Conservation (phyloP, 2,329 filamentous ascomycete species). For the Beauveria rudraprayagi region DNA sequence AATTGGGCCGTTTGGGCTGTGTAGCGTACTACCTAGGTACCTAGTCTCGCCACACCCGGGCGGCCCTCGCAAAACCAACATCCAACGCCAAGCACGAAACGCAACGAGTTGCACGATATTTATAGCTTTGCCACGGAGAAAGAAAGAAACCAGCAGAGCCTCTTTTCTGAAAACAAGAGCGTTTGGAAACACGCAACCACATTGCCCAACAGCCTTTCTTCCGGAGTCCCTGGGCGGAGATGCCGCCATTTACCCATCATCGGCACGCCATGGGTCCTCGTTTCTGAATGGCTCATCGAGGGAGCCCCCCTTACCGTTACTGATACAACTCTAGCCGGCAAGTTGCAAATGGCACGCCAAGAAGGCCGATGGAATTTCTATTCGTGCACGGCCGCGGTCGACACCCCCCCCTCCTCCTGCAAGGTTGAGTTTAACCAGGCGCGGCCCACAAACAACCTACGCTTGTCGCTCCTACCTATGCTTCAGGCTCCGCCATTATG, state of each 20-base stretch:
- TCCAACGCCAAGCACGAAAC: constrained; percentile 10
- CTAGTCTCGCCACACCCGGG: not conserved
- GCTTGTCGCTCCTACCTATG: not conserved
- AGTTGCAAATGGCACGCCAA: not conserved
- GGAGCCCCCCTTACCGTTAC: not conserved
- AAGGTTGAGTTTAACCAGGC: not conserved
- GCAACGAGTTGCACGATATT: constrained; percentile 6
- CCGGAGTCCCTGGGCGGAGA: no score
- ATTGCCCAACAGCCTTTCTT: not conserved
- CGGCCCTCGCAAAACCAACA: constrained; percentile 6
- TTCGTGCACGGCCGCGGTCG: not conserved
- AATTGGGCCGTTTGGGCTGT: not conserved
- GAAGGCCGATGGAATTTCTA: not conserved
- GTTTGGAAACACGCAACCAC: not conserved
- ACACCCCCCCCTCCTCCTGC: not conserved
- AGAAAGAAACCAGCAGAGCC: no score
- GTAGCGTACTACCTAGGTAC: no score
- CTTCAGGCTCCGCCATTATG: not conserved
- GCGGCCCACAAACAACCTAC: not conserved
- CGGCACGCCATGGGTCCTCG: not conserved
- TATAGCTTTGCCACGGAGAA: not conserved
- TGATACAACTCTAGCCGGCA: not conserved
- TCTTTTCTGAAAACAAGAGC: not conserved
- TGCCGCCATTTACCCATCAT: not conserved
- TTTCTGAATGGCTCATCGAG: not conserved